Evolutionary conservation across 2,329 filamentous ascomycete species (phyloP), one percentile per base, ranked within the genome.

Genomic region (Alternaria hordeiaustralica): DNA sequence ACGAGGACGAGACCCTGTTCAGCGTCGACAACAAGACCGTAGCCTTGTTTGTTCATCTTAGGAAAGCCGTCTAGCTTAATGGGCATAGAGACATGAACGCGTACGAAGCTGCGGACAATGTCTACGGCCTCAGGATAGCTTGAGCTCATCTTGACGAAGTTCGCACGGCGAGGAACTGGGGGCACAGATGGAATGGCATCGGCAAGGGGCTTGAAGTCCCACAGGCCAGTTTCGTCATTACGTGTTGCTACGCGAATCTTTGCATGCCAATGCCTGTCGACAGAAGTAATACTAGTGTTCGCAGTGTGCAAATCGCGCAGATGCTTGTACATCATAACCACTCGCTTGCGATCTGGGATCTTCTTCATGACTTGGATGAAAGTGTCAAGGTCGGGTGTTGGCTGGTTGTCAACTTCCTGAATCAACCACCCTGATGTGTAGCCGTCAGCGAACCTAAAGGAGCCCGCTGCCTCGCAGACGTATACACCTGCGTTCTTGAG

Each of bases 31-130:
- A 99, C 95, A 41, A 99, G 84, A 43, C 96, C 96, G 85, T 97
- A 97, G 1, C 96, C 96, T 83, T 94, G 96, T 82, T 97, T 96
- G 53, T 94, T 88, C 70, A 96, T 93, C 79, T 96, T 93, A 6
- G 96, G 96, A 78, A 97, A 99, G n/a, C 96, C 96, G 78, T 99
- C 96, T 10, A 99, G 87, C 84, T 98, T 98, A 66, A 99, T 84
- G 0, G 96, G 96, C 90, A 99, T 95, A 23, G 90, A 92, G 73
- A 94, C 97, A 68, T 92, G 91, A 59, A 99, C 92, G 43, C 96
- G 91, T 25, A 99, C 95, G 78, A 99, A 98, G 77, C 94, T 97
- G 70, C 92, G 90, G 43, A 99, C 92, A 66, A 99, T 88, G 70
- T 97, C 93, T 3, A 94, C 94, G n/a, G 96, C 94, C 18, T 93